Evolutionary conservation across 163 green algal genomes (phyloP), one percentile per base, ranked within the genome.

Genomic region (Chlorella variabilis): DNA sequence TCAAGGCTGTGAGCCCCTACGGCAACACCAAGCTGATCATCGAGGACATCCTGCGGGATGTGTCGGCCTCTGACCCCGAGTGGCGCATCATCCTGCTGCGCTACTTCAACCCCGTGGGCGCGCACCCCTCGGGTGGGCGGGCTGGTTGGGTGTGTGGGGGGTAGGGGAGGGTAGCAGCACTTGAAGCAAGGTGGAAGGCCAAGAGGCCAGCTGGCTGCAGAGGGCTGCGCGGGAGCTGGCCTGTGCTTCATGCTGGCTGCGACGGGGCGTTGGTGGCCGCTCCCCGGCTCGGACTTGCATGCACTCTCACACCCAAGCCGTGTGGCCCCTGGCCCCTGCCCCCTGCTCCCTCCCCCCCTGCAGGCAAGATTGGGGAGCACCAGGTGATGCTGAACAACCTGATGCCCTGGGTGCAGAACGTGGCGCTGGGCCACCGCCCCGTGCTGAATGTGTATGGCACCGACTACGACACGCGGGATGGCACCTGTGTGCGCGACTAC

Each of bases 31-130:
- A 98, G 90, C 91, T 99, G 33, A 97, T 99, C 88, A 98, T 98
- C 77, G 92, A 95, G 88, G 92, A 98, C 74, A 99, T 98, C 83
- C 94, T 98, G 85, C 85, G 89, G 29, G 97, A 99, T 87, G 29
- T 98, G n/a, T 71, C 75, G 4, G 59, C 58, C 41, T 62, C 59
- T 42, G 94, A 98, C 86, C 85, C 86, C 25, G 87, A 91, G 2
- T 99, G 96, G 97, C 87, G 89, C 63, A 94, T 98, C 80, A 89
- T 98, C 70, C 90, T 99, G 83, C 93, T 99, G 82, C 91, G 97
- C 45, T 99, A 99, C 89, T 99, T 99, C 93, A 99, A 99, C 90
- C 97, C 97, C 18, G 94, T 99, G 9, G 96, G 94, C 29, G 97
- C 96, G 3, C 97, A 99, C 90, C 94, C 95, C 33, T 95, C 87